phyloP scores from a whole-genome alignment of 1,284 basidiomycete genomes.

The Hymenochaete sp. region DNA sequence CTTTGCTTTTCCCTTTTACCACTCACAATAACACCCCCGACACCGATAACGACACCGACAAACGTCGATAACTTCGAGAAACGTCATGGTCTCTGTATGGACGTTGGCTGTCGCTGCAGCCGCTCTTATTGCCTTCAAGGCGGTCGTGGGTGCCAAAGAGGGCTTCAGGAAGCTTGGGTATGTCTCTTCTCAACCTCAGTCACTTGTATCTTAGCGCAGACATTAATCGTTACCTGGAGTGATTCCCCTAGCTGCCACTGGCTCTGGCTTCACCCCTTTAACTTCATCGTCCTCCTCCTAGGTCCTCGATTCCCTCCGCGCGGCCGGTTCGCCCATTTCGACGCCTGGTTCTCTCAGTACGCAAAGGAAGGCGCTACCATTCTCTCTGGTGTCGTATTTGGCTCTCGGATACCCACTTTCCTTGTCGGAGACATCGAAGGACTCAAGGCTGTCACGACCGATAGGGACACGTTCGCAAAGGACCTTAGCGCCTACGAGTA shows the following conservation, averaged over 20 bases:
- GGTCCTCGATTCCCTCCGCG: conserved; percentile 6
- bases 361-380: conserved; percentile 12
- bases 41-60: no score
- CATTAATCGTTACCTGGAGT: neutral
- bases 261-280: conserved; percentile 5
- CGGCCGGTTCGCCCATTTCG: conserved; percentile 9
- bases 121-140: no score
- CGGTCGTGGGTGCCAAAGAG: no score
- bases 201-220: neutral
- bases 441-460: conserved; percentile 9
- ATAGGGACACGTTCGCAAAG: conserved; percentile 12
- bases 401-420: conserved; percentile 6
- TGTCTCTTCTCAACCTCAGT: no score
- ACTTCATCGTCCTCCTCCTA: neutral
- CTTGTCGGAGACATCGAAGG: conserved; percentile 9
- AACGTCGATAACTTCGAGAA: no score
- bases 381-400: conserved; percentile 1
- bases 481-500: conserved; percentile 4
- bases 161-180: no score
- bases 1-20: no score
- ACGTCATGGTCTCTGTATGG: no score
- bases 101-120: no score
- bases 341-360: conserved; percentile 5
- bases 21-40: no score
- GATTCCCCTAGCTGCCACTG: no score